A percentile compares a stretch with the other conserved stretches of the same genome.
These are phyloP conservation scores for Auricularia heimuer DNA, from an alignment of 768 basidiomycete species.

Conservation along the genomic window DNA sequence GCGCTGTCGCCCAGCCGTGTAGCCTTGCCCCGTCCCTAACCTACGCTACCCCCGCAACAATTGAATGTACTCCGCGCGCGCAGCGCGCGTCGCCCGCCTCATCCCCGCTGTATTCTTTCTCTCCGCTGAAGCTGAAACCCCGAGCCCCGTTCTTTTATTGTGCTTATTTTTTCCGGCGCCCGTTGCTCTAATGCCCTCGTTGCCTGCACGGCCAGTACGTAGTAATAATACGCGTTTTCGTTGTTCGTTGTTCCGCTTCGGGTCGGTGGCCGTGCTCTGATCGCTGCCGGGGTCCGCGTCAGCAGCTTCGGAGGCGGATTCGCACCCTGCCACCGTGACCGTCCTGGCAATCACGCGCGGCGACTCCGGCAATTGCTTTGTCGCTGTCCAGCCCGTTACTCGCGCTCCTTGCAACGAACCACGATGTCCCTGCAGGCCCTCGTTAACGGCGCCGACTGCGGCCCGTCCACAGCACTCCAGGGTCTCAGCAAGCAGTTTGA, in stretches of 20 bases:
- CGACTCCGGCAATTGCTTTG: too few species aligned
- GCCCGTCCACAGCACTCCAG: slow-evolving; percentile 76
- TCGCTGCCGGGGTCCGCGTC: too few species aligned
- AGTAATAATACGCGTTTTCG: too few species aligned
- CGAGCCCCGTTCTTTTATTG: slow-evolving; percentile 72
- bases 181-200: too few species aligned
- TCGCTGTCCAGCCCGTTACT: too few species aligned
- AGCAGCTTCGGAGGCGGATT: too few species aligned
- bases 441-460: slow-evolving; percentile 68
- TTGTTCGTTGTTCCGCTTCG: too few species aligned
- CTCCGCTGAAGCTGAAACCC: slow-evolving; percentile 16
- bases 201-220: too few species aligned
- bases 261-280: too few species aligned
- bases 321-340: too few species aligned
- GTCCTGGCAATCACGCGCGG: too few species aligned
- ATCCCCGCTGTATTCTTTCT: background rate
- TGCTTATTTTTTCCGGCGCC: too few species aligned
- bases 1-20: background rate
- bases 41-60: background rate
- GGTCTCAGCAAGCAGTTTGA: slow-evolving; percentile 71
- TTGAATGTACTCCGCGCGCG: background rate
- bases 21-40: background rate
- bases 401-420: background rate
- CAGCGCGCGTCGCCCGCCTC: background rate
- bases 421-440: slow-evolving; percentile 76